Conservation (phyloP, 768 basidiomycete species). For the Neoboletus brunneissimus region DNA sequence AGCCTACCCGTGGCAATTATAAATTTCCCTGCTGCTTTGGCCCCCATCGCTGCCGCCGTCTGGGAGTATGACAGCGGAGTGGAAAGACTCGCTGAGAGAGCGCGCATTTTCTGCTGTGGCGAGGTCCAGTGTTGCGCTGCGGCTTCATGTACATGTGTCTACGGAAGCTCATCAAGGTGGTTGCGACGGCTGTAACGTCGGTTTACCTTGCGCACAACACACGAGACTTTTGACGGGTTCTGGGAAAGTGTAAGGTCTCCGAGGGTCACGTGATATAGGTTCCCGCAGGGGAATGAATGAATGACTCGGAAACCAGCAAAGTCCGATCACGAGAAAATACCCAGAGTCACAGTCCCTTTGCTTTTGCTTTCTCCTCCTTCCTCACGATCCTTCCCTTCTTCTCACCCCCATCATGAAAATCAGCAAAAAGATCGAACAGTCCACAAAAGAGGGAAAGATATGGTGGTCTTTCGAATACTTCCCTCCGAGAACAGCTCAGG, state of each 20-base stretch:
- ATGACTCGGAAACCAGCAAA: slow-evolving; percentile 2
- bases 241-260: neutral
- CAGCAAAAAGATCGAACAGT: slow-evolving; percentile 87
- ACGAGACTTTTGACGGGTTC: neutral
- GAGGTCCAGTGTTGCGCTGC: slow-evolving; percentile 34
- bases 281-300: neutral
- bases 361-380: slow-evolving; percentile 6
- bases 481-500: slow-evolving; percentile 93
- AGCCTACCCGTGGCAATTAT: slow-evolving; percentile 51
- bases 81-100: slow-evolving; percentile 52
- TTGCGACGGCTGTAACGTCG: slow-evolving; percentile 47
- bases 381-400: slow-evolving; percentile 23
- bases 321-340: slow-evolving; percentile 25
- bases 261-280: slow-evolving; percentile 21
- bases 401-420: slow-evolving; percentile 70
- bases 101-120: slow-evolving; percentile 30
- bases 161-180: slow-evolving; percentile 48
- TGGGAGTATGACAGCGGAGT: slow-evolving; percentile 68
- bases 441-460: slow-evolving; percentile 76
- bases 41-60: slow-evolving; percentile 51
- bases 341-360: slow-evolving; percentile 1
- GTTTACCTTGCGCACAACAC: slow-evolving; percentile 40
- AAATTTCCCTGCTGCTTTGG: slow-evolving; percentile 51
- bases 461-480: slow-evolving; percentile 99
- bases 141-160: slow-evolving; percentile 4